A percentile compares a stretch with the other conserved stretches of the same genome.
Evolutionary conservation across 805 yeast species (phyloP).

Genomic region (Hanseniaspora singularis): DNA sequence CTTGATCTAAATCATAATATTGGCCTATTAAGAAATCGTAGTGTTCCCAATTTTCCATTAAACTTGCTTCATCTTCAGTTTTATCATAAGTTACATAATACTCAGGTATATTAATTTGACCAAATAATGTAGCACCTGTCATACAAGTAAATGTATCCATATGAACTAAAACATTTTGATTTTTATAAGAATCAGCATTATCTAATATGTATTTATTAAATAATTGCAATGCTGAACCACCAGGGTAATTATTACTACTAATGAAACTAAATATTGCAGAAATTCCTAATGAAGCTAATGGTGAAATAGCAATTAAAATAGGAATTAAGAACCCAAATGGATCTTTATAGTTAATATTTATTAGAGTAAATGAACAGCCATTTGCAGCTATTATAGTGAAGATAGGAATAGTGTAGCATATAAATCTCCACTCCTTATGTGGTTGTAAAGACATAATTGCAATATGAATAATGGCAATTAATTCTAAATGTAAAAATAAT

Average conservation of each 20-base stretch:
- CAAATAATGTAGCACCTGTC: constrained; percentile 75
- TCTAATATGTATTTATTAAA: constrained; percentile 37
- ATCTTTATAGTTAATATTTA: constrained; percentile 24
- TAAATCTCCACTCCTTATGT: constrained; percentile 91
- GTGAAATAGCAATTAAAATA: constrained; percentile 27
- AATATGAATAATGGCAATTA: constrained; percentile 47
- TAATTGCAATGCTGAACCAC: constrained; percentile 57
- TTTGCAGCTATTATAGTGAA: constrained; percentile 52
- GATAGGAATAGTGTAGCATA: constrained; percentile 62
- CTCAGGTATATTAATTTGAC: constrained; percentile 36
- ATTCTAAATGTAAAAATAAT: constrained; percentile 28
- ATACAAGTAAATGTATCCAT: constrained; percentile 71
- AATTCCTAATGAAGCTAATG: constrained; percentile 29
- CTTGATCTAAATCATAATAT: constrained; percentile 20
- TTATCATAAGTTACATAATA: constrained; percentile 50
- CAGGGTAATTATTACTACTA: constrained; percentile 76
- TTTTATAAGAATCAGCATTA: not conserved
- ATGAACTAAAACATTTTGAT: constrained; percentile 38
- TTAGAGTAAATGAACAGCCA: constrained; percentile 38
- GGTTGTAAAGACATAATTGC: constrained; percentile 63
- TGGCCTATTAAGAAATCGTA: constrained; percentile 44
- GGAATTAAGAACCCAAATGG: constrained; percentile 23
- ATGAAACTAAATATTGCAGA: constrained; percentile 45
- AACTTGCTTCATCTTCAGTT: constrained; percentile 41
- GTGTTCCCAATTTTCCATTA: constrained; percentile 35